A percentile compares a stretch with the other conserved stretches of the same genome.
These are phyloP conservation scores for Starmerella riodocensis DNA, from an alignment of 805 yeast genomes.

Conservation along the genomic window DNA sequence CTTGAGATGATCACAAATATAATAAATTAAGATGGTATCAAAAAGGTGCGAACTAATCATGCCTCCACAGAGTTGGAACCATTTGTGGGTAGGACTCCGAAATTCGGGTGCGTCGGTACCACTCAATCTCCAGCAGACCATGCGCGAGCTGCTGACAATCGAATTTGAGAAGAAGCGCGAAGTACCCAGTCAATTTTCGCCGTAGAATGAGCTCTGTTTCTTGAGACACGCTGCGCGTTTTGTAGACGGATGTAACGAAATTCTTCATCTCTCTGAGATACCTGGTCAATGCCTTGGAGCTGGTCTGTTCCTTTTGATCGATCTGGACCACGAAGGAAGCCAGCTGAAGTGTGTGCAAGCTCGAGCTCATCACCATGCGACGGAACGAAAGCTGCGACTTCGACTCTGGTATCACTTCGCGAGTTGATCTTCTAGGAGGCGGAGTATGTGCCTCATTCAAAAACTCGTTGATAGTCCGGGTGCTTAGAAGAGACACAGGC, in stretches of 20 bases:
- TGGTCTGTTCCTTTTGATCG: constrained; percentile 19
- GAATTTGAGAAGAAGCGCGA: constrained; percentile 12
- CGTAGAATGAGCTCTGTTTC: constrained; percentile 8
- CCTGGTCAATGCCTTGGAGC: neutral
- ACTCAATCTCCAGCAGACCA: constrained; percentile 23
- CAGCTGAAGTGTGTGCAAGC: constrained; percentile 24
- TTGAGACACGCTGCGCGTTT: constrained; percentile 2
- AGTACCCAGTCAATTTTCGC: constrained; percentile 6
- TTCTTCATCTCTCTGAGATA: constrained; percentile 15
- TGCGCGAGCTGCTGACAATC: constrained; percentile 12
- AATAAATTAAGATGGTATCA: no score
- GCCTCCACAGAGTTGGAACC: neutral
- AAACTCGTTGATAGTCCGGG: neutral
- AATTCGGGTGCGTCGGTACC: constrained; percentile 20
- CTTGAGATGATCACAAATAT: neutral
- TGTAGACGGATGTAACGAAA: constrained; percentile 15
- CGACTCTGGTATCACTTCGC: constrained; percentile 11
- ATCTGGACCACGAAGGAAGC: constrained; percentile 25
- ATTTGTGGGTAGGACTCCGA: constrained; percentile 5
- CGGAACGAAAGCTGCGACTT: constrained; percentile 15
- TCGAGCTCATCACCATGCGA: constrained; percentile 22
- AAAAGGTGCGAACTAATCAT: no score
- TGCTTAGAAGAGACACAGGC: constrained; percentile 11
- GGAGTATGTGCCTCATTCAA: neutral
- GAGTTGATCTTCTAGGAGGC: neutral